Percentiles rank a stretch among this genome's conserved stretches.
These are phyloP conservation scores for Escovopsis weberi DNA, from an alignment of 2,329 filamentous ascomycete species.

Conservation along the genomic window DNA sequence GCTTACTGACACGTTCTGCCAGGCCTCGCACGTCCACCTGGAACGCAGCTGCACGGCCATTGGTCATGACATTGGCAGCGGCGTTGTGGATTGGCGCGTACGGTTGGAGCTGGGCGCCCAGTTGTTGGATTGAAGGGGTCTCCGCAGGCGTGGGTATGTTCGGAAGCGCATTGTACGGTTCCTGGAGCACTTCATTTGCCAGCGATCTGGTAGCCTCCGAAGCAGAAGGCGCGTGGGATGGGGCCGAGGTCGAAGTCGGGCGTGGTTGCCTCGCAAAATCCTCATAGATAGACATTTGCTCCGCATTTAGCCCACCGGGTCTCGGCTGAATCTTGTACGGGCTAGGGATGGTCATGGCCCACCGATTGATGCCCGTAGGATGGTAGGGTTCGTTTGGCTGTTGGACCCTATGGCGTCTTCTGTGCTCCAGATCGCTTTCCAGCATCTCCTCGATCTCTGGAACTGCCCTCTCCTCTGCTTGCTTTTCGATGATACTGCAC, in stretches of 20 bases:
- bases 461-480: slow-evolving; percentile 82
- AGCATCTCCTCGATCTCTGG: slow-evolving; percentile 94
- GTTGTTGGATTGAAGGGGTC: slow-evolving; percentile 39
- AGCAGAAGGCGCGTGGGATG: slow-evolving; percentile 39
- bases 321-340: slow-evolving; percentile 75
- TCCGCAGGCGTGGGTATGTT: slow-evolving; percentile 45
- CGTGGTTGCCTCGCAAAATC: slow-evolving; percentile 84
- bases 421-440: slow-evolving; percentile 61
- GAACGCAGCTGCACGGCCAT: slow-evolving; percentile 33
- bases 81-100: slow-evolving; percentile 39
- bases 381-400: slow-evolving; percentile 75
- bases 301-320: slow-evolving; percentile 60
- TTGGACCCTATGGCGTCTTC: slow-evolving; percentile 59
- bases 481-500: slow-evolving; percentile 87
- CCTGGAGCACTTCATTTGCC: slow-evolving; percentile 49
- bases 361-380: slow-evolving; percentile 68
- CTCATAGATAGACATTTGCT: slow-evolving; percentile 92
- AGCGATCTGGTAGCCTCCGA: slow-evolving; percentile 48
- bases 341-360: slow-evolving; percentile 86
- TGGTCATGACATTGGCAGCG: slow-evolving; percentile 22
- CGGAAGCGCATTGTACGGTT: slow-evolving; percentile 43
- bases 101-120: slow-evolving; percentile 37
- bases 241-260: slow-evolving; percentile 37
- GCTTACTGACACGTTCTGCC: slow-evolving; percentile 41
- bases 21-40: slow-evolving; percentile 39